Conservation (phyloP, 768 basidiomycete genomes). For the Tylopilus cervinicoccineus region DNA sequence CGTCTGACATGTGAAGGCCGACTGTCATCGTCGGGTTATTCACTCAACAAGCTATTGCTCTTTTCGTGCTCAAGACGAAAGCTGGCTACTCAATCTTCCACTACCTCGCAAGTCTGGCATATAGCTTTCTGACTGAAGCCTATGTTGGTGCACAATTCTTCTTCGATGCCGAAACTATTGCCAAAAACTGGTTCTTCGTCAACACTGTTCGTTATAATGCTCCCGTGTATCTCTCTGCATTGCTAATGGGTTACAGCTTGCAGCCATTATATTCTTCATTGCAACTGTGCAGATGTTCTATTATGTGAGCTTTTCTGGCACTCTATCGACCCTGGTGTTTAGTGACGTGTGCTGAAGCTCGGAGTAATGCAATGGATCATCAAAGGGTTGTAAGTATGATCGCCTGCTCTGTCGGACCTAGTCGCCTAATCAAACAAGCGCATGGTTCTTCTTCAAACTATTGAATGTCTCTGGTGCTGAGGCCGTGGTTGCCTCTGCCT, state of each 20-base stretch:
- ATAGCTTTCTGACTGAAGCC: conserved; percentile 73
- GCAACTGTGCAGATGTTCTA: conserved; percentile 91
- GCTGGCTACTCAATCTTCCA: conserved; percentile 84
- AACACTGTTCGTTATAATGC: conserved; percentile 50
- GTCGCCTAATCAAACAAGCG: conserved; percentile 38
- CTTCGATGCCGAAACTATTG: conserved; percentile 62
- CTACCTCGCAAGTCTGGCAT: conserved; percentile 76
- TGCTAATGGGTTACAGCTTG: conserved; percentile 40
- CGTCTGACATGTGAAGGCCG: conserved; percentile 43
- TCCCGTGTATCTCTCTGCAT: conserved; percentile 10
- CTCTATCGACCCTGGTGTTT: not conserved
- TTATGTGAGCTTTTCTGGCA: conserved; percentile 39
- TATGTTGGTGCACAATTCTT: conserved; percentile 76
- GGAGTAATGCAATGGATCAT: conserved; percentile 96
- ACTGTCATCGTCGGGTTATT: conserved; percentile 88
- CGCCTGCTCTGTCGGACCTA: not conserved
- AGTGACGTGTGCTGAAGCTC: conserved; percentile 32
- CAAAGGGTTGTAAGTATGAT: conserved; percentile 61
- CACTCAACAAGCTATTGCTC: conserved; percentile 78
- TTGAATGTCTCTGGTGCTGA: conserved; percentile 94
- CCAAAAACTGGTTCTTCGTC: conserved; percentile 82
- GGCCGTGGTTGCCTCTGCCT: conserved; percentile 87
- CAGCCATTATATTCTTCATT: conserved; percentile 90
- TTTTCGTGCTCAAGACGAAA: conserved; percentile 82
- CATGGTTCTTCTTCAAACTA: conserved; percentile 91